These are phyloP conservation scores for Fomitopsis pulvina DNA, from an alignment of 768 basidiomycete genomes.

Conservation along the genomic window DNA sequence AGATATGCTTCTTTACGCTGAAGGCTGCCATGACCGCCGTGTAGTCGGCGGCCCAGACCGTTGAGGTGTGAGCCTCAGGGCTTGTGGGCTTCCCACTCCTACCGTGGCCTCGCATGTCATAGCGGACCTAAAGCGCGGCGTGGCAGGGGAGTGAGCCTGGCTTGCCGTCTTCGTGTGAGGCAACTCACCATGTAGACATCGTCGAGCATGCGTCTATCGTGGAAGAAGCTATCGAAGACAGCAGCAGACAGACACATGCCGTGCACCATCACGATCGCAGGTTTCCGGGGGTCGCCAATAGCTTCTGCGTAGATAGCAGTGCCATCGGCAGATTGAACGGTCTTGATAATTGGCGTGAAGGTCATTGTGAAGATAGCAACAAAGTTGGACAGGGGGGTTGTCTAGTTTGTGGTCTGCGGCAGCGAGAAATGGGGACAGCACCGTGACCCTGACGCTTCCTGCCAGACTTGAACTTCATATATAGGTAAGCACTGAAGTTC, in stretches of 20 bases:
- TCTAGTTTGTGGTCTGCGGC: too few species aligned
- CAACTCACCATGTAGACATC: conserved; percentile 17
- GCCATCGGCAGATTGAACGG: conserved; percentile 15
- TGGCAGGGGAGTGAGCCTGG: neutral
- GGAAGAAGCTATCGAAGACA: conserved; percentile 17
- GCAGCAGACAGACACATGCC: conserved; percentile 12
- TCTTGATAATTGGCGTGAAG: too few species aligned
- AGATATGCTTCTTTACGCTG: conserved; percentile 13
- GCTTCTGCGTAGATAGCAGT: conserved; percentile 19
- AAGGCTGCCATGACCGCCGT: conserved; percentile 14
- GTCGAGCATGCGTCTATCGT: conserved; percentile 8
- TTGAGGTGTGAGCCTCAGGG: conserved; percentile 8
- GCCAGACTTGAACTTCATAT: too few species aligned
- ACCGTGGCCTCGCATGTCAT: conserved; percentile 20
- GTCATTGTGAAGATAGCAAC: too few species aligned
- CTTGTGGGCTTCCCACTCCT: conserved; percentile 10
- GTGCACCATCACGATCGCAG: conserved; percentile 19
- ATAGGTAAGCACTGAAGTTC: too few species aligned
- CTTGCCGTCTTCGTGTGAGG: neutral
- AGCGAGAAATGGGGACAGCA: too few species aligned
- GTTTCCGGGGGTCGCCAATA: conserved; percentile 16
- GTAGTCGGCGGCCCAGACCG: conserved; percentile 18
- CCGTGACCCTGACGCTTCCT: too few species aligned
- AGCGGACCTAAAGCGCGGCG: conserved; percentile 15
- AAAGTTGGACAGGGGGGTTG: too few species aligned